Conservation (phyloP, 2,329 filamentous ascomycete genomes). For the Aspergillus hiratsukae region DNA sequence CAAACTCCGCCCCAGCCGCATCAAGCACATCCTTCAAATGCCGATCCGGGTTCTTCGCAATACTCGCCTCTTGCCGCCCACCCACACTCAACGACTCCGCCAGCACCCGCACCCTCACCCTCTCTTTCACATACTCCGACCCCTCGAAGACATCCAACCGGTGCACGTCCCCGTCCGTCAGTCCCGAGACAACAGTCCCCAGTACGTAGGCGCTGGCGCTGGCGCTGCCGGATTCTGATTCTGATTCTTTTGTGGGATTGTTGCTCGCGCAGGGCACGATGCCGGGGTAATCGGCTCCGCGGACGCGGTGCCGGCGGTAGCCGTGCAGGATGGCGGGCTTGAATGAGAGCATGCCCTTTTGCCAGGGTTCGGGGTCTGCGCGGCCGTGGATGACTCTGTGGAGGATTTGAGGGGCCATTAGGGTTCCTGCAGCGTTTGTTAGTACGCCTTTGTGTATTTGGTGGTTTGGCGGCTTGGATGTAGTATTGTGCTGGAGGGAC, state of each 20-base stretch:
- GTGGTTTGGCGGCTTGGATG: background rate
- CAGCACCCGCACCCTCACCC: constrained; percentile 45
- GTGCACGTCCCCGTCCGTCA: constrained; percentile 71
- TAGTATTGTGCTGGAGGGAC: constrained; percentile 3
- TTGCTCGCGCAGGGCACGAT: constrained; percentile 47
- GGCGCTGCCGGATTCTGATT: too few relatives aligned
- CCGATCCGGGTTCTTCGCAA: constrained; percentile 29
- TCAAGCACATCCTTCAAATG: constrained; percentile 38
- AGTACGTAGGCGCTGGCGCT: constrained; percentile 54
- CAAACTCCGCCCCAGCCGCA: constrained; percentile 50
- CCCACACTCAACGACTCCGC: constrained; percentile 20
- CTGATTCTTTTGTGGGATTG: background rate
- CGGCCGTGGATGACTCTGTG: constrained; percentile 74
- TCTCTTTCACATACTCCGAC: constrained; percentile 58
- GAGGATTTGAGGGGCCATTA: constrained; percentile 85
- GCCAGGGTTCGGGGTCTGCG: constrained; percentile 47
- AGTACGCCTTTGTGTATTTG: constrained; percentile 1
- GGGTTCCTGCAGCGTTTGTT: constrained; percentile 43
- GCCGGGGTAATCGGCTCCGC: constrained; percentile 71
- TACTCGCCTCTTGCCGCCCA: constrained; percentile 19
- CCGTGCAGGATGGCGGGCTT: constrained; percentile 70
- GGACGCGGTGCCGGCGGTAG: constrained; percentile 68
- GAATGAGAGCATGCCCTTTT: constrained; percentile 56
- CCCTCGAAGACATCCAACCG: constrained; percentile 83
- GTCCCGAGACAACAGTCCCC: constrained; percentile 70